phyloP scores from a whole-genome alignment of 2,329 filamentous ascomycete genomes.

The Pseudonectria buxi region DNA sequence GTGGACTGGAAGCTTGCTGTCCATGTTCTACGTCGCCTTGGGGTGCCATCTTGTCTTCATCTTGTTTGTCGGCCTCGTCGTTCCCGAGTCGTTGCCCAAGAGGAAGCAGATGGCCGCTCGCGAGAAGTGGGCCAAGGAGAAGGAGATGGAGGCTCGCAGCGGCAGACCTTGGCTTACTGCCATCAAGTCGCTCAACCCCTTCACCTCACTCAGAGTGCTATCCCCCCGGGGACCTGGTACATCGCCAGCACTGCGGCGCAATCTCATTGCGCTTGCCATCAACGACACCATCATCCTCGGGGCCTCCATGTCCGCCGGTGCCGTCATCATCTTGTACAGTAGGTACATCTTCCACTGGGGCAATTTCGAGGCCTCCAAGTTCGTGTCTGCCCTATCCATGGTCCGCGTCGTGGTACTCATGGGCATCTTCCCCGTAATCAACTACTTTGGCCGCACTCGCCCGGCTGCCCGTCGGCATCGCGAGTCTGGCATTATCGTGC shows the following conservation, averaged over 20 bases:
- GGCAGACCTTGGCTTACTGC: constrained; percentile 23
- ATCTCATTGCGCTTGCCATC: constrained; percentile 72
- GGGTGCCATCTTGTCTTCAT: constrained; percentile 69
- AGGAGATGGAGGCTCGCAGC: constrained; percentile 28
- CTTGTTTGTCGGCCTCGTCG: constrained; percentile 58
- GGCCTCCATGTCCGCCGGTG: constrained; percentile 70
- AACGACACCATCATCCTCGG: constrained; percentile 80
- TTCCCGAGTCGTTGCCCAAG: constrained; percentile 80
- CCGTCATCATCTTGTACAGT: constrained; percentile 79
- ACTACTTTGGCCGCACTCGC: constrained; percentile 62
- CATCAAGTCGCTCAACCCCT: constrained; percentile 53
- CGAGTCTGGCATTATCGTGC: constrained; percentile 27
- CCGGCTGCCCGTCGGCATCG: constrained; percentile 37
- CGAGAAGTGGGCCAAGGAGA: constrained; percentile 53
- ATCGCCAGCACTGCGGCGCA: constrained; percentile 58
- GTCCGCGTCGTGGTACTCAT: constrained; percentile 71
- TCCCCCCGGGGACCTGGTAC: constrained; percentile 62
- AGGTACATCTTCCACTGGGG: constrained; percentile 77
- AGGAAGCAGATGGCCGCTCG: constrained; percentile 63
- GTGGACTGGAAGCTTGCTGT: constrained; percentile 64
- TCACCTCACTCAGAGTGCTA: constrained; percentile 72
- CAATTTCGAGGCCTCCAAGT: constrained; percentile 71
- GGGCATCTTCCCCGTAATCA: constrained; percentile 66
- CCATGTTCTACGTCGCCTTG: constrained; percentile 79
- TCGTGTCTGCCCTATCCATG: constrained; percentile 72